Conservation (phyloP, 306 rosid species). For the Bauhinia variegata region DNA sequence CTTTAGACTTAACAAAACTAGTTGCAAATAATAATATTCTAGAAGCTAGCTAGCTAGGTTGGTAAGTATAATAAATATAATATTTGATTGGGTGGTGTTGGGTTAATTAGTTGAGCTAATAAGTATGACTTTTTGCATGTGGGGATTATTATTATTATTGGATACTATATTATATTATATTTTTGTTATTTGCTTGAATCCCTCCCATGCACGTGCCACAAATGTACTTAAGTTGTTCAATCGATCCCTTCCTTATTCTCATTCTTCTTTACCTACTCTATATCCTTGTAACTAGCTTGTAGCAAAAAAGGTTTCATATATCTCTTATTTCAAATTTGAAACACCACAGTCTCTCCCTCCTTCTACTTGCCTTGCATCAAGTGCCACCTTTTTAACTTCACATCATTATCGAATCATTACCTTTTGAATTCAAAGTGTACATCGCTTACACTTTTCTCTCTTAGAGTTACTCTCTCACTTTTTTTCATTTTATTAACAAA, state of each 20-base stretch:
- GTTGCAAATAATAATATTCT: too few species aligned
- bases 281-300: too few species aligned
- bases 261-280: slow-evolving; percentile 55
- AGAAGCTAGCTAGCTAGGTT: too few species aligned
- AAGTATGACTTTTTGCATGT: not conserved
- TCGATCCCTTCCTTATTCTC: slow-evolving; percentile 42
- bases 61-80: too few species aligned
- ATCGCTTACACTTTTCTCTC: too few species aligned
- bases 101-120: slow-evolving; percentile 41
- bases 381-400: slow-evolving; percentile 34
- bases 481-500: too few species aligned
- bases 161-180: too few species aligned
- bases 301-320: slow-evolving; percentile 24
- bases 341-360: slow-evolving; percentile 47
- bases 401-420: slow-evolving; percentile 66
- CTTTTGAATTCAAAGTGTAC: slow-evolving; percentile 64
- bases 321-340: slow-evolving; percentile 82
- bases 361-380: slow-evolving; percentile 45
- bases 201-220: slow-evolving; percentile 71
- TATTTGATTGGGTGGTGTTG: slow-evolving; percentile 16
- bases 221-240: slow-evolving; percentile 47
- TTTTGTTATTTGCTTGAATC: slow-evolving; percentile 41
- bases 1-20: too few species aligned
- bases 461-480: too few species aligned
- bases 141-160: slow-evolving; percentile 16